Percentiles rank a stretch among this genome's conserved stretches.
Conservation (phyloP, 2,329 filamentous ascomycete genomes). For the Stemphylium lycopersici region DNA sequence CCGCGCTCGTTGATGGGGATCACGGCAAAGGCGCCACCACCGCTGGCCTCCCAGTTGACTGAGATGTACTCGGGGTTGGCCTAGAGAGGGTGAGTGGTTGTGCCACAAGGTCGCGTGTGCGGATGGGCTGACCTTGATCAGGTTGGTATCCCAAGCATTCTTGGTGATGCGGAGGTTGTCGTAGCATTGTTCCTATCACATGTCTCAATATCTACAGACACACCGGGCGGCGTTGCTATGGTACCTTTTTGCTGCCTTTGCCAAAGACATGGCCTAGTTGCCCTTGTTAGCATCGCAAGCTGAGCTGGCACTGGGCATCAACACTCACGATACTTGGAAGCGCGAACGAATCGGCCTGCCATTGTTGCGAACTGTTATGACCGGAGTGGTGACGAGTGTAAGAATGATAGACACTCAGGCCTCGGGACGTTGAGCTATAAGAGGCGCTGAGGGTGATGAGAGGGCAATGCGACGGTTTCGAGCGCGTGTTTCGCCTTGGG, state of each 20-base stretch:
- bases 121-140: constrained; percentile 78
- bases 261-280: constrained; percentile 93
- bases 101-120: constrained; percentile 38
- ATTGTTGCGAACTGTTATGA: constrained; percentile 50
- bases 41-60: constrained; percentile 97
- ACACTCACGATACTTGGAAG: constrained; percentile 72
- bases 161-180: constrained; percentile 96
- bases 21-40: constrained; percentile 95
- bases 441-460: constrained; percentile 10
- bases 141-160: constrained; percentile 99
- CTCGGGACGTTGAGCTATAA: constrained; percentile 11
- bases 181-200: constrained; percentile 83
- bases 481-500: constrained; percentile 19
- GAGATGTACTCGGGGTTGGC: constrained; percentile 95
- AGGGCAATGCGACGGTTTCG: constrained; percentile 17
- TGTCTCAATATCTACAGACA: constrained; percentile 18
- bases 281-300: constrained; percentile 30
- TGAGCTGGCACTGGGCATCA: constrained; percentile 26
- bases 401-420: constrained; percentile 16
- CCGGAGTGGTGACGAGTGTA: constrained; percentile 7
- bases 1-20: constrained; percentile 89
- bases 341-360: constrained; percentile 75
- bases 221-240: neutral
- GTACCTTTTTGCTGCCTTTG: constrained; percentile 84
- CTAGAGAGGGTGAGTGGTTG: constrained; percentile 56